Evolutionary conservation across 1,139 yeast species (phyloP), one percentile per base, ranked within the genome.

Genomic region (Suhomyces choctaworum): DNA sequence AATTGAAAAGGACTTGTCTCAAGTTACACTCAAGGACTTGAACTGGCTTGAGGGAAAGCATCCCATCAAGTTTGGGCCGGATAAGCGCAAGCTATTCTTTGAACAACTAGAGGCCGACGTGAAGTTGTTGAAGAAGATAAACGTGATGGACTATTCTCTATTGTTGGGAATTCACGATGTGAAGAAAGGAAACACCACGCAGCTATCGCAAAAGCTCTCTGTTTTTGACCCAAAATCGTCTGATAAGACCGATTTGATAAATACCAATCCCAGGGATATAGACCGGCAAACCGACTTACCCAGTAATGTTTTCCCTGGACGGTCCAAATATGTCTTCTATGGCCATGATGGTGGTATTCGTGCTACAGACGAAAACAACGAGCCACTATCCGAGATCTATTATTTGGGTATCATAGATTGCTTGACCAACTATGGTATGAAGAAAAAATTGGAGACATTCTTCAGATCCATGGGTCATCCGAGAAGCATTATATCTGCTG

Each of bases 351-450:
- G 96, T 15, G 98, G 97, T 6, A 80, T 87, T 29, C 68, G 84
- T 37, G 82, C 95, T 2, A 82, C 95, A 0, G 78, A 83, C 51
- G 78, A 70, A 32, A 55, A 73, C 32, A 74, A 87, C 50, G 71
- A 76, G 32, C 88, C 89, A 17, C 57, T 78, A 30, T 70, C 77
- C 17, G 79, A 84, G 40, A 78, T 94, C 10, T 94, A 94, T 60
- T 94, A 90, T 54, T 64, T 94, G 49, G 98, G 98, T 10, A 82
- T 94, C 30, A 94, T 94, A 51, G 99, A 94, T 56, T 90, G 96
- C 60, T 67, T 94, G 46, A 94, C 98, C 0, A 79, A 82, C 41
- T 94, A 94, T 55, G 83, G 89, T 1, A 60, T 82, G 16, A 64
- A 79, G 48, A 94, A 94, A 56, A 73, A 77, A 42, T 58, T 89